Evolutionary conservation across 148 eudicot genomes (phyloP).

Genomic region (Rheum nobile): DNA sequence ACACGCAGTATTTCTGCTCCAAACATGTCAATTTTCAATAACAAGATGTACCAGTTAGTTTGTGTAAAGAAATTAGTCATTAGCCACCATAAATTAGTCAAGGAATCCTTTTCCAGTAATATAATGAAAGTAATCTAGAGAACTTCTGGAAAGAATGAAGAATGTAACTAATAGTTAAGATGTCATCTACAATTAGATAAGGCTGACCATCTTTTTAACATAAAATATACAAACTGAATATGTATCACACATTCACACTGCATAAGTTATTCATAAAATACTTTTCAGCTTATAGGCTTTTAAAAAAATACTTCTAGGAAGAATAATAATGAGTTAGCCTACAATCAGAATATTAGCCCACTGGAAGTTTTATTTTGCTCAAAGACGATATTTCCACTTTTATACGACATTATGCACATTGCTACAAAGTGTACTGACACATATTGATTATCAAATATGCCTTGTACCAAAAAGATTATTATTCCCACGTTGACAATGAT

Average conservation of each 20-base stretch:
- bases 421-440: too few relatives aligned
- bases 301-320: background rate
- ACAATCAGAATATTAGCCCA: background rate
- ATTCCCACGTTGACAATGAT: background rate
- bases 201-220: background rate
- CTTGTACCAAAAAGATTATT: too few relatives aligned
- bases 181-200: background rate
- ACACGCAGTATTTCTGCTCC: slow-evolving; percentile 99
- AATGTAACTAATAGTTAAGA: background rate
- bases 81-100: slow-evolving; percentile 52
- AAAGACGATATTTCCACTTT: background rate
- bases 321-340: background rate
- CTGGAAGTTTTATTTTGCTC: background rate
- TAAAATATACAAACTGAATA: background rate
- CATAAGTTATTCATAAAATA: too few relatives aligned
- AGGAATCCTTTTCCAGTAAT: slow-evolving; percentile 22
- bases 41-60: slow-evolving; percentile 97
- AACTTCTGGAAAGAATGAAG: background rate
- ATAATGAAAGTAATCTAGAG: background rate
- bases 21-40: slow-evolving; percentile 94
- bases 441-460: too few relatives aligned
- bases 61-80: slow-evolving; percentile 50
- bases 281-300: background rate
- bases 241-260: background rate
- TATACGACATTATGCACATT: background rate